Evolutionary conservation across 148 eudicot species (phyloP).

Genomic region (Rhododendron mucronatum): DNA sequence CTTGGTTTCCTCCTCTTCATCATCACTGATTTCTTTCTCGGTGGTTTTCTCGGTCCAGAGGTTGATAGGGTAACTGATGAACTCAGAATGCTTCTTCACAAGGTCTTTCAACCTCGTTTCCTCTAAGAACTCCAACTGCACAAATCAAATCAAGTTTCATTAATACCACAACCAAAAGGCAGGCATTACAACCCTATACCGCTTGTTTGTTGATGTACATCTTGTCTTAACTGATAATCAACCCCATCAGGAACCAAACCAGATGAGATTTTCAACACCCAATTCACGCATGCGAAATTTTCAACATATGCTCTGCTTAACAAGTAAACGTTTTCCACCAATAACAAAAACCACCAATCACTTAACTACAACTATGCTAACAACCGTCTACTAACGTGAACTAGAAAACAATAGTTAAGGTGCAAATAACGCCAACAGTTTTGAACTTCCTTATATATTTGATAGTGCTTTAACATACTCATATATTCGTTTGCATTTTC

Average conservation of each 20-base stretch:
- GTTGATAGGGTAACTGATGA: conserved; percentile 5
- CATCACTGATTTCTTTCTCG: conserved; percentile 1
- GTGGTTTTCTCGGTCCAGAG: conserved; percentile 7
- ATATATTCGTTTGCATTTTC: background rate
- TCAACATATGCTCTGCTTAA: background rate
- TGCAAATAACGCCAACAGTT: background rate
- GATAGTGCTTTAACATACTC: background rate
- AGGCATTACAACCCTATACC: background rate
- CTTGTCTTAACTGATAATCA: background rate
- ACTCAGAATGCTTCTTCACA: conserved; percentile 11
- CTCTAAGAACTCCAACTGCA: conserved; percentile 9
- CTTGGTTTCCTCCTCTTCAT: conserved; percentile 4
- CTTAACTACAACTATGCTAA: background rate
- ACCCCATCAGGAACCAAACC: background rate
- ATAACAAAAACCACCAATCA: background rate
- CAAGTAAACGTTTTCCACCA: background rate
- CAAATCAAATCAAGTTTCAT: background rate
- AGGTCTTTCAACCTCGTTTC: conserved; percentile 8
- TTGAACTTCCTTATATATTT: background rate
- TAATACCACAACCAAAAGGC: background rate
- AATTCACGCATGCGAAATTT: background rate
- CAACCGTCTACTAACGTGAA: background rate
- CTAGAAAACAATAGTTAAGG: background rate
- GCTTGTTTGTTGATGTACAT: background rate
- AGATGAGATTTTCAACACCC: background rate